Base-by-base conservation (phyloP, 441 rosid species). In the Populus hybrid region DNA sequence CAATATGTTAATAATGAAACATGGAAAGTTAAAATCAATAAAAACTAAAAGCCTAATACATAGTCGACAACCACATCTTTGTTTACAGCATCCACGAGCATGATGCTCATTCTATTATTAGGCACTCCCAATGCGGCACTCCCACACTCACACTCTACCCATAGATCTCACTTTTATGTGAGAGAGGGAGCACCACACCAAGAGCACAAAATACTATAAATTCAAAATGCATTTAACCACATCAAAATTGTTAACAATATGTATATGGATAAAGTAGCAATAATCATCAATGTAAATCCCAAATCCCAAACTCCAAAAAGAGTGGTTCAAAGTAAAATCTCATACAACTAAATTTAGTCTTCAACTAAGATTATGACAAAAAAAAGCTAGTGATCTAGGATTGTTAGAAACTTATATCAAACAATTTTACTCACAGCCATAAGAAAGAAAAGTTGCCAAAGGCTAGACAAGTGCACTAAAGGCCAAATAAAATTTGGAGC, bases 1-100 rank as follows among this genome's bases (percentile, higher is more conserved):
- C 72, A 83, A 85, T 73, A 50, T 24, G 34, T 70, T 77, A 67
- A 73, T 57, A 73, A 66, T 64, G 30, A 46, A 38, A 76, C n/a
- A 12, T 35, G 70, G 36, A 70, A 69, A 64, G 32, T 67, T 34
- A 50, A 73, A 35, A 57, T 75, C 23, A 63, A 40, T 75, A 67
- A 73, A 64, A 74, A 59, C 76, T 14, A 71, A 40, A 68, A 74
- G 32, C 20, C 11, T 10, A 54, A 70, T 10, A 42, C 12, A 50
- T 26, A 7, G 21, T 9, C 23, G 20, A 61, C 35, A 34, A 36
- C 32, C 69, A 20, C 46, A 70, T 10, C 26, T 32, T n/a, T 40
- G 26, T 18, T 10, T 6, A 61, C 14, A 23, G 26, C 38, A 12
- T 57, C 2, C 32, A 67, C 23, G 0, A 59, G 23, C 24, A 8